Evolutionary conservation across 2,329 filamentous ascomycete species (phyloP).

Genomic region (Alternaria postmessia): DNA sequence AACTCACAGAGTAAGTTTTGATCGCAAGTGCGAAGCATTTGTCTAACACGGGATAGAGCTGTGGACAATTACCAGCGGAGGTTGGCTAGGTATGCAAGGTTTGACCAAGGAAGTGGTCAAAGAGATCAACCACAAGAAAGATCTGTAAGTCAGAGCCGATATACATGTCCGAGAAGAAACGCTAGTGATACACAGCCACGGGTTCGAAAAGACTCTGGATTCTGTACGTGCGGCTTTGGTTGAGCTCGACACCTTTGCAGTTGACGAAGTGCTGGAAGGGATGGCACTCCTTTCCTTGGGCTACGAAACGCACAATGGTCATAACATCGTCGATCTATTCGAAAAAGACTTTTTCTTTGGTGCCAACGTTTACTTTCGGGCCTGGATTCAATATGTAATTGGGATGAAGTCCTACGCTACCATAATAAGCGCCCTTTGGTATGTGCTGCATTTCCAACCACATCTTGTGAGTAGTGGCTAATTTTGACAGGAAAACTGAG

Average conservation of each 20-base stretch:
- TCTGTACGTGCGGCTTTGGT: background rate
- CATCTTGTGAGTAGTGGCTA: background rate
- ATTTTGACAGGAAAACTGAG: background rate
- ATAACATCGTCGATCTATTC: background rate
- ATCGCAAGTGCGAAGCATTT: too few species aligned
- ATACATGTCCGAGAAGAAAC: too few species aligned
- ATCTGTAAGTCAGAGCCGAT: background rate
- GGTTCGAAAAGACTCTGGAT: background rate
- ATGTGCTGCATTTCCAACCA: background rate
- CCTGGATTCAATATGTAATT: background rate
- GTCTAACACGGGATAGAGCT: background rate
- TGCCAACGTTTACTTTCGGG: background rate
- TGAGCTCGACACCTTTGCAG: background rate
- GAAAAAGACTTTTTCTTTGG: background rate
- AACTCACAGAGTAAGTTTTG: background rate
- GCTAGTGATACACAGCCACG: background rate
- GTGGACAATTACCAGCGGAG: background rate
- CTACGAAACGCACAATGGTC: background rate
- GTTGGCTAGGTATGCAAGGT: background rate
- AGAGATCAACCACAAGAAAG: background rate
- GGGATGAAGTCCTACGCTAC: background rate
- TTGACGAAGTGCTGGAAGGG: background rate
- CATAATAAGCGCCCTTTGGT: background rate
- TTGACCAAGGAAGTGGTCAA: background rate
- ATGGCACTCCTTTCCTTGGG: background rate